Percentiles rank a stretch among this genome's conserved stretches.
Evolutionary conservation across 163 green algal genomes (phyloP).

Genomic region (Scenedesmus sp.): DNA sequence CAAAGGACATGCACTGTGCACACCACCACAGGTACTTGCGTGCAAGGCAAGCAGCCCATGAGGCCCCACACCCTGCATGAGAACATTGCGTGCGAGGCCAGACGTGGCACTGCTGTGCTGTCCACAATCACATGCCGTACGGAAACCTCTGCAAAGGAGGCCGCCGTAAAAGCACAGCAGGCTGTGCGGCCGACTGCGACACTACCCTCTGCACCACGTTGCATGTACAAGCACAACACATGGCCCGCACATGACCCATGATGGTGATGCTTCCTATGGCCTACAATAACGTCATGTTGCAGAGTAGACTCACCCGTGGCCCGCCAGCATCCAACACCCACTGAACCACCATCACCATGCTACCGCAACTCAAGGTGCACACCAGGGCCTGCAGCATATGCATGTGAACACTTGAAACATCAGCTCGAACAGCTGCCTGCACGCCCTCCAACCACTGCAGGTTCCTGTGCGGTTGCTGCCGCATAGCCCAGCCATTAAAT

Average conservation of each 20-base stretch:
- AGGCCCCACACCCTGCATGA: not conserved
- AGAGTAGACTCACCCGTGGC: not conserved
- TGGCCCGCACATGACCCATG: not conserved
- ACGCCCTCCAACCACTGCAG: not conserved
- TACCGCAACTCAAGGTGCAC: not conserved
- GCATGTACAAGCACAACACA: not conserved
- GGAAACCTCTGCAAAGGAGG: not conserved
- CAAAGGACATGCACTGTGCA: not conserved
- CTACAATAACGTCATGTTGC: not conserved
- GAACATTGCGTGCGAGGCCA: not conserved
- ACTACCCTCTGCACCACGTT: not conserved
- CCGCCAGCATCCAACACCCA: not conserved
- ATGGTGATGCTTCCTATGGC: not conserved
- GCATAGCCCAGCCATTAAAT: not conserved
- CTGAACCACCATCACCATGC: not conserved
- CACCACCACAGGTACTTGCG: not conserved
- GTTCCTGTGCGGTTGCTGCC: not conserved
- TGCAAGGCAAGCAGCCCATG: not conserved
- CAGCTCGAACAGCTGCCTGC: not conserved
- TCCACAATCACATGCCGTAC: not conserved
- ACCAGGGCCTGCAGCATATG: not conserved
- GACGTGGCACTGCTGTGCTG: not conserved
- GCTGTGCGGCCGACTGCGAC: not conserved
- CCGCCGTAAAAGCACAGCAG: not conserved
- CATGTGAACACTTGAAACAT: not conserved